These are phyloP conservation scores for Naganishia sp. DNA, from an alignment of 1,284 basidiomycete genomes.

Conservation along the genomic window DNA sequence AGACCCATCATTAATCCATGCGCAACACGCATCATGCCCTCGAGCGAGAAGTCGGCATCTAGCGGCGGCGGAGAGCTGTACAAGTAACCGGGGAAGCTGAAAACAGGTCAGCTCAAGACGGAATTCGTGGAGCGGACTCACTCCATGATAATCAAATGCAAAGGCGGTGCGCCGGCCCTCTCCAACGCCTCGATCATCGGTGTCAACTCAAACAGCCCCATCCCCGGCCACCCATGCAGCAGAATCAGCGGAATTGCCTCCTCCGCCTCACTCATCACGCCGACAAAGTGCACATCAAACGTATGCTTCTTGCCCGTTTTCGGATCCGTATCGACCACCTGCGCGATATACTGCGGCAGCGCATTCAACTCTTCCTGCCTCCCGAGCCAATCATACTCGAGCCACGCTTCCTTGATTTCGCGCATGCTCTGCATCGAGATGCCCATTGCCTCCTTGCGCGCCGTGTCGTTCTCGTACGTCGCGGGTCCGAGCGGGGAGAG, in stretches of 20 bases:
- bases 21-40: slow-evolving; percentile 43
- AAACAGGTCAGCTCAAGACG: slow-evolving; percentile 40
- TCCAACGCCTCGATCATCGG: slow-evolving; percentile 42
- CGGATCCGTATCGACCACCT: slow-evolving; percentile 28
- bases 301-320: slow-evolving; percentile 11
- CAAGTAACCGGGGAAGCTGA: slow-evolving; percentile 46
- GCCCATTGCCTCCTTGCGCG: slow-evolving; percentile 35
- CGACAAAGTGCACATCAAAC: slow-evolving; percentile 46
- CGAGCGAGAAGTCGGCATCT: slow-evolving; percentile 43
- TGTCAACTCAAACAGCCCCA: slow-evolving; percentile 45
- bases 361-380: slow-evolving; percentile 25
- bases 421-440: slow-evolving; percentile 32
- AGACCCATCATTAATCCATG: slow-evolving; percentile 50
- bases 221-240: slow-evolving; percentile 53
- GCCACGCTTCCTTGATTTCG: slow-evolving; percentile 31
- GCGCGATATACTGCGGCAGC: slow-evolving; percentile 23
- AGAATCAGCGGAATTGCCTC: slow-evolving; percentile 48
- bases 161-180: slow-evolving; percentile 39
- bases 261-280: slow-evolving; percentile 39
- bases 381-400: slow-evolving; percentile 32
- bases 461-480: slow-evolving; percentile 24
- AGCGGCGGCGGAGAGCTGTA: slow-evolving; percentile 46
- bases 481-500: slow-evolving; percentile 27
- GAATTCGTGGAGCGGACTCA: slow-evolving; percentile 33
- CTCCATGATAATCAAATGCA: slow-evolving; percentile 31